phyloP scores from a whole-genome alignment of 164 flowering plant species.

The Magnolia kwangsiensis region DNA sequence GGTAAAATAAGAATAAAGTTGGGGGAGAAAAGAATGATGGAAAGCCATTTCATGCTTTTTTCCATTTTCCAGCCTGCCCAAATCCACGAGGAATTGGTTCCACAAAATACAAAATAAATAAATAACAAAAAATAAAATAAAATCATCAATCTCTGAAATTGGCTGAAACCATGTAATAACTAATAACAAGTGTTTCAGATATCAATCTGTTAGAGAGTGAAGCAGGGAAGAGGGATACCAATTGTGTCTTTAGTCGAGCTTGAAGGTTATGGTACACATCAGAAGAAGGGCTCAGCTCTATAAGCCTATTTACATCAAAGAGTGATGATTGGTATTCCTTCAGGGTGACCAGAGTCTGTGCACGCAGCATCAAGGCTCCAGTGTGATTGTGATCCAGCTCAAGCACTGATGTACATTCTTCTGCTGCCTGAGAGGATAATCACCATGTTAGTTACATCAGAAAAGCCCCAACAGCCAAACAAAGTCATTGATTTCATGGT shows the following conservation, averaged over 20 bases:
- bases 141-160: not conserved
- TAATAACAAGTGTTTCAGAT: not conserved
- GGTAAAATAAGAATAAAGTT: no score
- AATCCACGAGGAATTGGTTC: not conserved
- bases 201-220: not conserved
- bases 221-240: conserved; percentile 42
- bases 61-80: not conserved
- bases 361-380: conserved; percentile 93
- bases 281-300: conserved; percentile 81
- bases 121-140: no score
- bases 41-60: no score
- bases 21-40: no score
- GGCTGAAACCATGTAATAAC: not conserved
- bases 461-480: conserved; percentile 5
- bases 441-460: not conserved
- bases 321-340: conserved; percentile 84
- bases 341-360: conserved; percentile 90
- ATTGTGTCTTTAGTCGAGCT: conserved; percentile 77
- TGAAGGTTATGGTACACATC: conserved; percentile 80
- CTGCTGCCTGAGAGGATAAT: conserved; percentile 61
- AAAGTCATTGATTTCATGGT: not conserved
- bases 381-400: conserved; percentile 90
- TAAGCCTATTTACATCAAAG: conserved; percentile 85
- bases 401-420: conserved; percentile 87
- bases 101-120: no score